Conservation (phyloP, 2,329 filamentous ascomycete genomes). For the Talaromyces sp. region DNA sequence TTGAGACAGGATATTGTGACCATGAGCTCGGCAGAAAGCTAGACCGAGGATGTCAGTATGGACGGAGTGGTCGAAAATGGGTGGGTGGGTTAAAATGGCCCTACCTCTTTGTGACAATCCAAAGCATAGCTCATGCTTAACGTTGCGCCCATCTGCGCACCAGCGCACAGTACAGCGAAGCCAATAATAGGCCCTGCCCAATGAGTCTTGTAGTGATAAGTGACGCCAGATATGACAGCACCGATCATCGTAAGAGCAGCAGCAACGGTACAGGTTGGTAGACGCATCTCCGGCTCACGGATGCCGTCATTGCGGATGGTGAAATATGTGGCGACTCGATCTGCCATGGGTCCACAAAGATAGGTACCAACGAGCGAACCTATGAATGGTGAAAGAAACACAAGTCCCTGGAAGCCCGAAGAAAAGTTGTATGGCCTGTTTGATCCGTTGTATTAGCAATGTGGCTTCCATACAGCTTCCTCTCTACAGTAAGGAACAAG, state of each 20-base stretch:
- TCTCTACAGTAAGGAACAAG: too few relatives aligned
- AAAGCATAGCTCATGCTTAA: neutral
- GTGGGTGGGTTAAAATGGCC: neutral
- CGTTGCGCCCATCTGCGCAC: neutral
- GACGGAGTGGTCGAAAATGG: neutral
- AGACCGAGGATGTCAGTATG: neutral
- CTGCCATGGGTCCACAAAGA: neutral
- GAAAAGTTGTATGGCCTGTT: neutral
- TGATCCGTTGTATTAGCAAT: neutral
- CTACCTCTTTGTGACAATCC: neutral
- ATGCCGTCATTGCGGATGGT: neutral
- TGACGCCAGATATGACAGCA: neutral
- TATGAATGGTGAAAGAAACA: neutral
- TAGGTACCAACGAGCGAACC: neutral
- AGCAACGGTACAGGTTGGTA: neutral
- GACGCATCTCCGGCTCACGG: neutral
- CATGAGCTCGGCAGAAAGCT: slow-evolving; percentile 27
- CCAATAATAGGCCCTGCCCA: neutral
- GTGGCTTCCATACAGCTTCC: too few relatives aligned
- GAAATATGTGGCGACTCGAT: neutral
- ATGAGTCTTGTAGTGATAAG: neutral
- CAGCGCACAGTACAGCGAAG: neutral
- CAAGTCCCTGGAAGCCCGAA: neutral
- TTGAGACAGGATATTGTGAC: slow-evolving; percentile 29
- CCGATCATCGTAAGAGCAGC: neutral